Evolutionary conservation across 257 asterid genomes (phyloP), one percentile per base, ranked within the genome.

Genomic region (Penstemon newberryi): DNA sequence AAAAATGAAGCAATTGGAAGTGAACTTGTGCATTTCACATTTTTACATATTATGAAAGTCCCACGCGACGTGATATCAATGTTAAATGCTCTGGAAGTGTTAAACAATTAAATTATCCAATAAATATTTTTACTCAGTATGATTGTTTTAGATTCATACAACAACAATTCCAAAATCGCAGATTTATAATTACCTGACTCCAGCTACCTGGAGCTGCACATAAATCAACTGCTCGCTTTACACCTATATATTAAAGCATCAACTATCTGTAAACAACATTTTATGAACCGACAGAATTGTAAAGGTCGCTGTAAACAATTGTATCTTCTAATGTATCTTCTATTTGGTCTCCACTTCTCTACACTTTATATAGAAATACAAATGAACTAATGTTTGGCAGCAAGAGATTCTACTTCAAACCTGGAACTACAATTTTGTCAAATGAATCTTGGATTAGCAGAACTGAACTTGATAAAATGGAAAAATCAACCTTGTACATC

Each of bases 171-270:
- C 13, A 60, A 18, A 8, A 25, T 39, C 47, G 40, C 3, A 6
- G 8, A 68, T 60, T 9, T 43, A 50, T 58, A 65, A 33, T 60
- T 77, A 94, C 99, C 97, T 94, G 99, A 73, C 99, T 91, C 99
- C 99, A 91, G 87, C 99, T 94, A 65, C 99, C 99, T 56, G 97
- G 99, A 41, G 99, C 99, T 50, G 99, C 99, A 57, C 99, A 91
- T 70, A 94, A 83, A 83, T 94, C 99, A 63, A 94, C 99, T 39
- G 86, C 99, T 42, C 81, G 96, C 80, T 87, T 87, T 60, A 89
- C 96, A 59, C 97, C 97, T 87, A 75, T 66, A 25, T 25, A 25
- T 25, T 25, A 25, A 25, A 25, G 33, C 2, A 1, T 25, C 33
- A 25, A 25, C 33, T 25, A 25, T 25, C 33, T 25, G 33, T 25